Evolutionary conservation across 2,329 filamentous ascomycete species (phyloP).

Genomic region (Penicillium sp.): DNA sequence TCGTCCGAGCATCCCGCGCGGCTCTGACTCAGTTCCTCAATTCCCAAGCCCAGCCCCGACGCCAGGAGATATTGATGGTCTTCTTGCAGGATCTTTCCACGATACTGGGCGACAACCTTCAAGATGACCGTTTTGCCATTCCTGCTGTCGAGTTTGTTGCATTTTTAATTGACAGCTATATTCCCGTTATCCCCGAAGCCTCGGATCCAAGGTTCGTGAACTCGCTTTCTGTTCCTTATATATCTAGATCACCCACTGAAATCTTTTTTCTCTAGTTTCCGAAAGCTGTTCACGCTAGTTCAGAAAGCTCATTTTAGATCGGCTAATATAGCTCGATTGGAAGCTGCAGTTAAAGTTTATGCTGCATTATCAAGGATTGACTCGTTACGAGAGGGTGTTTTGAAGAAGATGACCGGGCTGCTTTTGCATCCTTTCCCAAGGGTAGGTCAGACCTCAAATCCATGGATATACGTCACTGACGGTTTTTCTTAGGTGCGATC

Average conservation of each 20-base stretch:
- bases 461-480: not conserved
- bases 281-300: constrained; percentile 64
- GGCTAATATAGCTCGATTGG: constrained; percentile 75
- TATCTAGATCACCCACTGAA: constrained; percentile 4
- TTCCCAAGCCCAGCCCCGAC: constrained; percentile 23
- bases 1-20: constrained; percentile 43
- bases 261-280: constrained; percentile 42
- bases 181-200: constrained; percentile 43
- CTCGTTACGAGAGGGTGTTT: constrained; percentile 54
- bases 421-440: constrained; percentile 79
- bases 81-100: constrained; percentile 54
- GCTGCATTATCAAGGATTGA: constrained; percentile 61
- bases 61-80: constrained; percentile 41
- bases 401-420: constrained; percentile 69
- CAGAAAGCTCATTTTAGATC: constrained; percentile 82
- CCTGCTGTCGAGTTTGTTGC: constrained; percentile 74
- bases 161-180: constrained; percentile 68
- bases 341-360: constrained; percentile 78
- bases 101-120: constrained; percentile 55
- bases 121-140: constrained; percentile 67
- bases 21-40: constrained; percentile 42
- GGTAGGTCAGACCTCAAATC: constrained; percentile 48
- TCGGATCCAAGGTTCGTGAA: constrained; percentile 37
- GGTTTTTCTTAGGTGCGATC: constrained; percentile 33
- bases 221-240: not conserved